phyloP scores from a whole-genome alignment of 345 rosid species.

The Rhodamnia argentea region DNA sequence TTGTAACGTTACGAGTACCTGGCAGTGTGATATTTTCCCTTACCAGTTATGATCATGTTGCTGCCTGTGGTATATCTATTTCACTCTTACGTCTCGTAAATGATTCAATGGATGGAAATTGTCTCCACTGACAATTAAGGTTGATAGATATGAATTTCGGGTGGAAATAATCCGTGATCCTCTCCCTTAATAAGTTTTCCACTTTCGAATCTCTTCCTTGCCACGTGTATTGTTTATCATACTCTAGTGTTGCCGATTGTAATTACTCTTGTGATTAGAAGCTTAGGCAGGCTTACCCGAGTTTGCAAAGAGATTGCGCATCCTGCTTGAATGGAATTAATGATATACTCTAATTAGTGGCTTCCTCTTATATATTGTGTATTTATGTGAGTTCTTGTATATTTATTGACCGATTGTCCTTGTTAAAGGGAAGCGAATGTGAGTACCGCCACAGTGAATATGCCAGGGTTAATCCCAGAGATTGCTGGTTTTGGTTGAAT shows the following conservation, averaged over 20 bases:
- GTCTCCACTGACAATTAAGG: neutral
- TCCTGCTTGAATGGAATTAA: neutral
- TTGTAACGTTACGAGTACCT: neutral
- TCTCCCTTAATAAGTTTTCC: neutral
- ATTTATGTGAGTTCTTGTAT: neutral
- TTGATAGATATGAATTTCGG: neutral
- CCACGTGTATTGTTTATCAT: neutral
- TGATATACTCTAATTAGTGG: neutral
- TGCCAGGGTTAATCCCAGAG: constrained; percentile 90
- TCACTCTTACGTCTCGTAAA: neutral
- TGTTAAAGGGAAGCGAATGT: constrained; percentile 75
- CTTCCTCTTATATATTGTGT: neutral
- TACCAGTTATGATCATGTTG: neutral
- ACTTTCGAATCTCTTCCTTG: neutral
- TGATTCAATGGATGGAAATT: neutral
- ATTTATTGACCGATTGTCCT: neutral
- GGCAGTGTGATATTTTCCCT: neutral
- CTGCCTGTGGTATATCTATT: neutral
- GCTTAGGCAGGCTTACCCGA: neutral
- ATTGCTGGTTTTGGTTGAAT: constrained; percentile 90
- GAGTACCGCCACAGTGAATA: constrained; percentile 98
- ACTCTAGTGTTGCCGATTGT: neutral
- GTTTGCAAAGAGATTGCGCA: neutral
- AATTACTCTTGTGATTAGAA: neutral
- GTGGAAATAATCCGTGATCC: neutral